phyloP scores from a whole-genome alignment of 495 filamentous ascomycete species.

The Talaromyces nanjingensis region DNA sequence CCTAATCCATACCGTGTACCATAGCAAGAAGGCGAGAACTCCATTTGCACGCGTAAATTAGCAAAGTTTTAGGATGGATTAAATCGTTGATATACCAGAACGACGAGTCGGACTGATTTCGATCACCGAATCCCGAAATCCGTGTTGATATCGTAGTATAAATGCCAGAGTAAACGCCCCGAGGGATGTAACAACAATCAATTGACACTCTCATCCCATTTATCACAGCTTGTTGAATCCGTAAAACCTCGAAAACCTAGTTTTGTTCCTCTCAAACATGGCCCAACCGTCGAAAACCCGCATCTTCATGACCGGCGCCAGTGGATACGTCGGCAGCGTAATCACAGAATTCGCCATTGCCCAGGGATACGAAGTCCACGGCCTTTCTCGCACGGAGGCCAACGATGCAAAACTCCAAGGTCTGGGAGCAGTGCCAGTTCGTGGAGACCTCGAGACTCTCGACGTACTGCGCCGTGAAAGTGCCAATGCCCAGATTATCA shows the following conservation, averaged over 20 bases:
- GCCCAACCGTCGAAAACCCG: not conserved
- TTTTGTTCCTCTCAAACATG: not conserved
- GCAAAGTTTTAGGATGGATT: not conserved
- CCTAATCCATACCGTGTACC: not conserved
- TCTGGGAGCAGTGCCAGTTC: conserved; percentile 27
- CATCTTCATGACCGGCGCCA: conserved; percentile 38
- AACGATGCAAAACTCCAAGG: conserved; percentile 22
- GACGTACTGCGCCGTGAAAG: conserved; percentile 25
- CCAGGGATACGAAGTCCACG: conserved; percentile 28
- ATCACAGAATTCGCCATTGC: conserved; percentile 23
- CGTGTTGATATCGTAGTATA: not conserved
- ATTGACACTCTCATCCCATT: too few relatives aligned
- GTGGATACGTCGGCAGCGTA: conserved; percentile 31
- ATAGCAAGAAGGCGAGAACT: not conserved
- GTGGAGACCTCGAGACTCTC: conserved; percentile 25
- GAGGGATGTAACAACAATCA: not conserved
- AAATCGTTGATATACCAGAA: not conserved
- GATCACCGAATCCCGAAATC: not conserved
- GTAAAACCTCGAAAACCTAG: not conserved
- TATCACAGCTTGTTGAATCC: not conserved
- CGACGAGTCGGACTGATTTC: not conserved
- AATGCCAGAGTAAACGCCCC: not conserved
- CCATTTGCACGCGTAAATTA: not conserved
- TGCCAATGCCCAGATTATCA: conserved; percentile 26
- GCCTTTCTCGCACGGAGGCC: conserved; percentile 25